Evolutionary conservation across 1,284 basidiomycete genomes (phyloP), one percentile per base, ranked within the genome.

Genomic region (Ceratobasidium sp.): DNA sequence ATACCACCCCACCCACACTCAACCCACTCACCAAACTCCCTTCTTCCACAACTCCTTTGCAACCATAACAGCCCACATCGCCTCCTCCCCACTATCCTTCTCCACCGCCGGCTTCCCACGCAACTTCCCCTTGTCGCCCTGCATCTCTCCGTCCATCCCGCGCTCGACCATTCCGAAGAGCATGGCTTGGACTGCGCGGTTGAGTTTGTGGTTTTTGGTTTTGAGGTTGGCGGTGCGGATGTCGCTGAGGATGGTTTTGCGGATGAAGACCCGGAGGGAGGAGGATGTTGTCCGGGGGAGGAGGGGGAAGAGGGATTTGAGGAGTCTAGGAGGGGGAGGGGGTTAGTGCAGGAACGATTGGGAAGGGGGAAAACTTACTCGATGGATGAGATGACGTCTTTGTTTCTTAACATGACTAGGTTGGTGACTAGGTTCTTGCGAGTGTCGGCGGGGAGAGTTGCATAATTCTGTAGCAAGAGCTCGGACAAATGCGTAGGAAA

Each of bases 21-120:
- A 41, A 44, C 56, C 29, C 73, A 84, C 88, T 75, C 77, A 93
- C 96, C 97, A 99, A 50, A 98, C 90, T 45, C 91, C 90, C 84
- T 97, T 99, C 79, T 89, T 89, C 98, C 97, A 99, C 31, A 99
- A 86, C 80, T 99, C 97, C 80, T 95, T 93, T 17, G 97, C 95
- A 71, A 99, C 84, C 63, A 97, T 93, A 56, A 99, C 92, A 1
- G 98, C 97, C 97, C 98, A 99, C 89, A 99, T 93, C 1, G 97
- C 97, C 80, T 99, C 97, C 48, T 94, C 93, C 8, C 90, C 89
- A 72, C 85, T 85, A 76, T 85, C 83, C 45, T 85, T 85, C 75
- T 86, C 85, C 74, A 82, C 84, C 79, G 8, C 83, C 83, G 76
- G 84, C 77, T 53, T 82, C 19, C 85, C 86, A 76, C 89, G 86